phyloP scores from a whole-genome alignment of 306 rosid species.

The Cyclanthera cordifolia region DNA sequence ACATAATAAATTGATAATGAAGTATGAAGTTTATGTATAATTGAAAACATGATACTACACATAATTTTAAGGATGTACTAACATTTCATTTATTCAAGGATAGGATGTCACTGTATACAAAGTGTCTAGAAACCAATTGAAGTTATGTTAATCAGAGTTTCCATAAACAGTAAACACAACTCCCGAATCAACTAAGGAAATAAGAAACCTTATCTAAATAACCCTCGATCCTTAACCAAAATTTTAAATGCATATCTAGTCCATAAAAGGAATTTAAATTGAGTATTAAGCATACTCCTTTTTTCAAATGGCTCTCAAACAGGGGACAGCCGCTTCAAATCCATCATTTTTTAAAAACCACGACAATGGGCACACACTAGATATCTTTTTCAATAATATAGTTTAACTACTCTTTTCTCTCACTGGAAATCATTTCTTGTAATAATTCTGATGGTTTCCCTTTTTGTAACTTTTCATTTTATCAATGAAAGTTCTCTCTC shows the following conservation, averaged over 20 bases:
- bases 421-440: too few relatives aligned
- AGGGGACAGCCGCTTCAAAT: too few relatives aligned
- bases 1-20: neutral
- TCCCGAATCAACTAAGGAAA: neutral
- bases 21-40: neutral
- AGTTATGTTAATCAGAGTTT: neutral
- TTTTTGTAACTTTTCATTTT: too few relatives aligned
- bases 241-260: neutral
- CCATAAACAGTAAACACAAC: neutral
- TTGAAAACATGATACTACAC: neutral
- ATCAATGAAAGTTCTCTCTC: too few relatives aligned
- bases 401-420: too few relatives aligned
- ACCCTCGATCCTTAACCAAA: neutral
- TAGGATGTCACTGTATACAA: neutral
- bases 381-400: too few relatives aligned
- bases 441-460: too few relatives aligned
- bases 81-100: neutral
- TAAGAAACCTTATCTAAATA: neutral
- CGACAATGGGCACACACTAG: too few relatives aligned
- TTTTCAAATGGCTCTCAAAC: too few relatives aligned
- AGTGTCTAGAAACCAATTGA: neutral
- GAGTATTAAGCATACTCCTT: constrained; percentile 46
- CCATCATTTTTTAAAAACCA: too few relatives aligned
- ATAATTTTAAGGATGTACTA: neutral
- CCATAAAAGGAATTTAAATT: constrained; percentile 9